A percentile compares a stretch with the other conserved stretches of the same genome.
Conservation (phyloP, 208 protist species). For the Endotrypanum monterogeii region DNA sequence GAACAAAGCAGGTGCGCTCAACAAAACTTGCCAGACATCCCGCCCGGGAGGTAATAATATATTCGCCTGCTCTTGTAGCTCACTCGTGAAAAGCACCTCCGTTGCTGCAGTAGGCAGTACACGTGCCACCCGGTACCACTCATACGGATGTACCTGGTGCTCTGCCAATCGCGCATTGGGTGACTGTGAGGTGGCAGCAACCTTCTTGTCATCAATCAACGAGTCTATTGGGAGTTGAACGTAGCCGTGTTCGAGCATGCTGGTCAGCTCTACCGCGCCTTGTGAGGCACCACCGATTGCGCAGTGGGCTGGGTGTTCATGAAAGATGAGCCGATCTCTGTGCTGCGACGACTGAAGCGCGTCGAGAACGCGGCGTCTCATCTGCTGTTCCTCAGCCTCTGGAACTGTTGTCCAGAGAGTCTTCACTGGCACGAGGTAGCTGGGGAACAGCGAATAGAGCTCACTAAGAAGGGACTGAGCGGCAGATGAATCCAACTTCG, state of each 20-base stretch:
- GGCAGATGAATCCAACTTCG: neutral
- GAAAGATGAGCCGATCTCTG: constrained; percentile 3
- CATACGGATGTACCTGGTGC: constrained; percentile 65
- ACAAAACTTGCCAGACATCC: constrained; percentile 70
- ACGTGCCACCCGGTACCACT: constrained; percentile 80
- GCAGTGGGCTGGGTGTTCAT: constrained; percentile 19
- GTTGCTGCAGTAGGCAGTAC: constrained; percentile 46
- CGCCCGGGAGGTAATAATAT: constrained; percentile 50
- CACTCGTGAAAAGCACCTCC: constrained; percentile 39
- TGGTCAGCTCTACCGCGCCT: neutral
- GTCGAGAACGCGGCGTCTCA: constrained; percentile 6
- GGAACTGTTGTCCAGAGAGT: constrained; percentile 36
- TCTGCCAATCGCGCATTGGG: constrained; percentile 24
- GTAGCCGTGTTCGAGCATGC: constrained; percentile 27
- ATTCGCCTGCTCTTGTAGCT: constrained; percentile 39
- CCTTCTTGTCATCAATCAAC: neutral
- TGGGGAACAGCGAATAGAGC: constrained; percentile 45
- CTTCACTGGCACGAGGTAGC: constrained; percentile 59
- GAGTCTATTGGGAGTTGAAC: constrained; percentile 7
- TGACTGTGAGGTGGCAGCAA: neutral
- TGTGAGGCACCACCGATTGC: neutral
- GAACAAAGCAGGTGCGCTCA: constrained; percentile 61
- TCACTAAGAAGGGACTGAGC: constrained; percentile 5
- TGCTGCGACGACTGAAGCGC: constrained; percentile 10
- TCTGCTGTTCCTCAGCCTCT: constrained; percentile 13